phyloP scores from a whole-genome alignment of 257 asterid species.

The Ballota nigra region DNA sequence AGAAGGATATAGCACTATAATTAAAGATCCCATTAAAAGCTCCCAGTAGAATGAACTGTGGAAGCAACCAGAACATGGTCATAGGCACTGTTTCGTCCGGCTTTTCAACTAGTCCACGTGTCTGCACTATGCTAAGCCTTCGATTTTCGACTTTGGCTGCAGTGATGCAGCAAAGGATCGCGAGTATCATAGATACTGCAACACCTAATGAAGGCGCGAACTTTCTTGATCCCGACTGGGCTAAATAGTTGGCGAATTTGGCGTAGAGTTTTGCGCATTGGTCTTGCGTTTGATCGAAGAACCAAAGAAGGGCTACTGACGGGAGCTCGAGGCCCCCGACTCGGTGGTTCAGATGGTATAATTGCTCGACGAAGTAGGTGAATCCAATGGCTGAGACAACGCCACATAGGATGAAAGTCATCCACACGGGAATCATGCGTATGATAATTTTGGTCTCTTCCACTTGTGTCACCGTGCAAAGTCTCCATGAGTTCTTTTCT shows the following conservation, averaged over 20 bases:
- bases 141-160: slow-evolving; percentile 52
- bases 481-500: slow-evolving; percentile 31
- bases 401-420: slow-evolving; percentile 41
- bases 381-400: slow-evolving; percentile 41
- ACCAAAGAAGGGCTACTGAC: slow-evolving; percentile 27
- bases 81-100: slow-evolving; percentile 36
- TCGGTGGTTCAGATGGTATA: slow-evolving; percentile 24
- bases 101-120: slow-evolving; percentile 37
- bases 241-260: slow-evolving; percentile 3
- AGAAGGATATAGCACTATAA: slow-evolving; percentile 23
- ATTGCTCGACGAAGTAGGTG: slow-evolving; percentile 47
- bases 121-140: slow-evolving; percentile 34
- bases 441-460: slow-evolving; percentile 43
- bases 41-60: slow-evolving; percentile 40
- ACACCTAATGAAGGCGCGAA: slow-evolving; percentile 34
- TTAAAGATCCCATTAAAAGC: slow-evolving; percentile 24
- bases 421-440: slow-evolving; percentile 41
- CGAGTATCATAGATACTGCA: slow-evolving; percentile 33
- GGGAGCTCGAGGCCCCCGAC: slow-evolving; percentile 33
- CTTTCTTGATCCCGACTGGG: slow-evolving; percentile 15
- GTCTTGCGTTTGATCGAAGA: slow-evolving; percentile 29
- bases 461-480: slow-evolving; percentile 48
- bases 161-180: slow-evolving; percentile 43
- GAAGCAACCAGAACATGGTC: slow-evolving; percentile 51
- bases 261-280: slow-evolving; percentile 15